Evolutionary conservation across 2,329 filamentous ascomycete species (phyloP).

Genomic region (Diaporthe longicolla): DNA sequence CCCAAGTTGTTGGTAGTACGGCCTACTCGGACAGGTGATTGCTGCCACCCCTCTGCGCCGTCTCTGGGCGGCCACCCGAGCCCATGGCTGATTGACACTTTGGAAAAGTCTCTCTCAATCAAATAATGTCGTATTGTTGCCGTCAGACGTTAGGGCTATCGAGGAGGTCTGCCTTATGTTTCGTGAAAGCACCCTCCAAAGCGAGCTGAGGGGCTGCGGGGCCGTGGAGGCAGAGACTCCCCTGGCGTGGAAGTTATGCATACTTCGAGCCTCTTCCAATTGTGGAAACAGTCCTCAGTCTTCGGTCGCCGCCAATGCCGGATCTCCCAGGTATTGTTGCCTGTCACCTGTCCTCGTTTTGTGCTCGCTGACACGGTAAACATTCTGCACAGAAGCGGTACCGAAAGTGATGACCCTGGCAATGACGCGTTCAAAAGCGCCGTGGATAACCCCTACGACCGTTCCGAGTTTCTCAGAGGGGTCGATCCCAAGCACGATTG

Average conservation of each 20-base stretch:
- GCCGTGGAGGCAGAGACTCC: neutral
- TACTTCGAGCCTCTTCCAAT: too few species aligned
- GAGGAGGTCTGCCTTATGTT: neutral
- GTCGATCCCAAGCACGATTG: neutral
- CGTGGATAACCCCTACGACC: too few species aligned
- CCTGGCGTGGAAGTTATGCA: neutral
- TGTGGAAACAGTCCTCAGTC: neutral
- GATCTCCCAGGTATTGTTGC: neutral
- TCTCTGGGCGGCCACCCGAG: neutral
- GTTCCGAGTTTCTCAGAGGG: neutral
- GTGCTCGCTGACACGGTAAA: neutral
- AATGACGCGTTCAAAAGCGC: neutral
- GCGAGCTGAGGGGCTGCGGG: neutral
- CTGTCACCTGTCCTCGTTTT: neutral
- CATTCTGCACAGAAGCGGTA: neutral
- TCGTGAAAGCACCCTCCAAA: neutral
- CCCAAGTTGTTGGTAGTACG: slow-evolving; percentile 2
- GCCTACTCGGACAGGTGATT: neutral
- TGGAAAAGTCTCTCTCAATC: neutral
- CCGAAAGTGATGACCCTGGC: neutral
- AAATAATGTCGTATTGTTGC: too few species aligned
- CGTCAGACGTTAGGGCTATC: too few species aligned
- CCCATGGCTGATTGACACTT: slow-evolving; percentile 1
- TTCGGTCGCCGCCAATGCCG: neutral
- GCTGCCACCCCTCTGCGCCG: neutral